A percentile compares a stretch with the other conserved stretches of the same genome.
phyloP scores from a whole-genome alignment of 2,329 filamentous ascomycete genomes.

The Neurospora crassa region DNA sequence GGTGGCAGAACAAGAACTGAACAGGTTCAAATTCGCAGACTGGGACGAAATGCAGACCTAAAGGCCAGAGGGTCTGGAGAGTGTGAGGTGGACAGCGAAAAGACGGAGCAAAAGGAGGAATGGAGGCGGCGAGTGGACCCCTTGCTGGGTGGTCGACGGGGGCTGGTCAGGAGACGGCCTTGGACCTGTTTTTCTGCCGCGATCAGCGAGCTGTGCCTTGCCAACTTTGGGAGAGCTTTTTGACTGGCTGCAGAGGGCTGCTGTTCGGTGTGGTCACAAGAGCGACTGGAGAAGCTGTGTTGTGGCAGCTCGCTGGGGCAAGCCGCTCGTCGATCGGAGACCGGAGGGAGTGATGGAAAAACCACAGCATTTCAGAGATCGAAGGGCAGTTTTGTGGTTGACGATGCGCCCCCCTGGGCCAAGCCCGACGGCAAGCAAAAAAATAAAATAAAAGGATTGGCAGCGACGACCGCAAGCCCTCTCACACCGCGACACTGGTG shows the following conservation, averaged over 20 bases:
- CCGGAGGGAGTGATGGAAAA: neutral
- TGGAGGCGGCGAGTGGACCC: constrained; percentile 2
- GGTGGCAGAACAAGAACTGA: neutral
- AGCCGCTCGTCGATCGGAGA: constrained; percentile 13
- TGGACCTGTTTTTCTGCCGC: constrained; percentile 17
- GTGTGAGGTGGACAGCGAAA: neutral
- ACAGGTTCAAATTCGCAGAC: neutral
- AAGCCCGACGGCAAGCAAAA: neutral
- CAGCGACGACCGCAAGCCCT: neutral
- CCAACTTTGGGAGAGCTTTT: constrained; percentile 5
- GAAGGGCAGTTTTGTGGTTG: neutral
- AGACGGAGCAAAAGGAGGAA: neutral
- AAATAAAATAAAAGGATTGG: neutral
- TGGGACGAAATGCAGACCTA: neutral
- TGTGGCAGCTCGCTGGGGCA: constrained; percentile 12
- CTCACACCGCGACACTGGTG: neutral
- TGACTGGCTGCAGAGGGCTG: constrained; percentile 10
- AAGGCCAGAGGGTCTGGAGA: neutral
- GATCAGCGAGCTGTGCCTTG: constrained; percentile 19
- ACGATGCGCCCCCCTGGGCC: neutral
- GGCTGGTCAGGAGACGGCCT: constrained; percentile 13
- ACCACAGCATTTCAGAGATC: neutral
- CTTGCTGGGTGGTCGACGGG: constrained; percentile 1
- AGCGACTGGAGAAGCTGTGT: constrained; percentile 11
- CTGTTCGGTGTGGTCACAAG: constrained; percentile 12